Evolutionary conservation across 2,329 filamentous ascomycete species (phyloP).

Genomic region (Xylariaceae sp.): DNA sequence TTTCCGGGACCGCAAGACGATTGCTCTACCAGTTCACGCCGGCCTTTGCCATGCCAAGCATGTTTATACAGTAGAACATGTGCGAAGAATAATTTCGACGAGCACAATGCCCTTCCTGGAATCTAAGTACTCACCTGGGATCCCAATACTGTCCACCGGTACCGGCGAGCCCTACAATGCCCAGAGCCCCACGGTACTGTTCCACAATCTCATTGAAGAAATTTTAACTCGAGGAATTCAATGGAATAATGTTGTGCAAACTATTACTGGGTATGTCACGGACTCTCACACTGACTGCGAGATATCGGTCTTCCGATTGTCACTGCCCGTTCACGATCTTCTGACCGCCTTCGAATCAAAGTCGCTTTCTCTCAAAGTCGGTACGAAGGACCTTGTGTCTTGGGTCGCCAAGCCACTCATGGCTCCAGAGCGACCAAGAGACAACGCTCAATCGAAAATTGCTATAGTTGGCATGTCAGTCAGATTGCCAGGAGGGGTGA

Average conservation of each 20-base stretch:
- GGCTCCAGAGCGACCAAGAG: too few relatives aligned
- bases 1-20: slow-evolving; percentile 2
- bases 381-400: too few relatives aligned
- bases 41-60: slow-evolving; percentile 39
- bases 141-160: not conserved
- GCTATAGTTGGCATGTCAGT: slow-evolving; percentile 24
- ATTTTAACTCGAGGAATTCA: slow-evolving; percentile 5
- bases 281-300: not conserved
- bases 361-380: too few relatives aligned
- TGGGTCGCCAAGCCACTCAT: too few relatives aligned
- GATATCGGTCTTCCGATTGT: slow-evolving; percentile 4
- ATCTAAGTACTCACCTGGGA: not conserved
- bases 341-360: too few relatives aligned
- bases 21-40: slow-evolving; percentile 31
- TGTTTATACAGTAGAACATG: slow-evolving; percentile 33
- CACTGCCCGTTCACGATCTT: slow-evolving; percentile 5
- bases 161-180: slow-evolving; percentile 1
- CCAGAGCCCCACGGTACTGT: slow-evolving; percentile 1
- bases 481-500: slow-evolving; percentile 16
- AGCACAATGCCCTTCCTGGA: not conserved
- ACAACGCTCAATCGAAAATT: too few relatives aligned
- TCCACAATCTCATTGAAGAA: slow-evolving; percentile 6
- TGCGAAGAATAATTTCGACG: slow-evolving; percentile 21
- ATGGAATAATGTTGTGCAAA: slow-evolving; percentile 6
- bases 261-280: not conserved